These are phyloP conservation scores for Podila epigama DNA, from an alignment of 192 early-diverging fungal genomes.

Conservation along the genomic window DNA sequence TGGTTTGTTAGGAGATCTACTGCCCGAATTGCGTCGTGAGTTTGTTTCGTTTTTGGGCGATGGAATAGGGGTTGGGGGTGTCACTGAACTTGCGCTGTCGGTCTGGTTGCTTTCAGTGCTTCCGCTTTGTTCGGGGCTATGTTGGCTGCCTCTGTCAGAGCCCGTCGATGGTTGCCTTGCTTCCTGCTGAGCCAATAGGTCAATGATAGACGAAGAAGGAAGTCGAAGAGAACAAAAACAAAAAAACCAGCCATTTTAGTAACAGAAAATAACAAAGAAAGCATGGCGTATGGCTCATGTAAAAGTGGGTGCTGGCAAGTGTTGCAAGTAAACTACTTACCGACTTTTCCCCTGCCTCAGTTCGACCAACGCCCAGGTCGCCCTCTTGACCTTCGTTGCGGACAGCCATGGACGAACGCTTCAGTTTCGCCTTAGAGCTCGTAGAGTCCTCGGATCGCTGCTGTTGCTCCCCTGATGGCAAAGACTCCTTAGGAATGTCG, in stretches of 20 bases:
- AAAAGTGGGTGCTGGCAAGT: neutral
- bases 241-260: neutral
- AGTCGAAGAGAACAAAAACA: neutral
- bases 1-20: slow-evolving; percentile 3
- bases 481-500: neutral
- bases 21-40: neutral
- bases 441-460: neutral
- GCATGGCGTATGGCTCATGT: neutral
- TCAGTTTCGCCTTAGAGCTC: slow-evolving; percentile 23
- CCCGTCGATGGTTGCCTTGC: slow-evolving; percentile 8
- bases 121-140: slow-evolving; percentile 1
- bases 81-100: slow-evolving; percentile 12
- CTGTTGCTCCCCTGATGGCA: neutral
- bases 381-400: slow-evolving; percentile 1
- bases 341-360: neutral
- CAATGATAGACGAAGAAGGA: slow-evolving; percentile 2
- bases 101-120: no score
- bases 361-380: neutral
- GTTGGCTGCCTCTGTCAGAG: neutral
- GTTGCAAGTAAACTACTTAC: no score
- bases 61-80: slow-evolving; percentile 27
- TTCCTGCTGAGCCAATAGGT: slow-evolving; percentile 3
- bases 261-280: neutral
- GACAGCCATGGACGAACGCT: slow-evolving; percentile 36
- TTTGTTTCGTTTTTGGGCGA: slow-evolving; percentile 15